phyloP scores from a whole-genome alignment of 768 basidiomycete species.

The Leccinum longicurvipes region DNA sequence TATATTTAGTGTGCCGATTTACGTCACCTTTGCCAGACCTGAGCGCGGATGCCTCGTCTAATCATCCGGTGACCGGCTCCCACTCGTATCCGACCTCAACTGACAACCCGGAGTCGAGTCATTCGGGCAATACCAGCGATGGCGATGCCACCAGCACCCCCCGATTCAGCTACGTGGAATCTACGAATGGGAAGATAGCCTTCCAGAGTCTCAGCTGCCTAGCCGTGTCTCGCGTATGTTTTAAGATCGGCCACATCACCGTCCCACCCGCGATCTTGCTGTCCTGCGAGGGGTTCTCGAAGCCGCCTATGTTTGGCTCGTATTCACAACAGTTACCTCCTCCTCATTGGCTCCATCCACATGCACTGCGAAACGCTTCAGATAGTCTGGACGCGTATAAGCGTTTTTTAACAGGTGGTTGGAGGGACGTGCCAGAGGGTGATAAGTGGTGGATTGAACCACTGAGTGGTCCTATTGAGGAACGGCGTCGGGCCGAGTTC shows the following conservation, averaged over 20 bases:
- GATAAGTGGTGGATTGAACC: conserved; percentile 67
- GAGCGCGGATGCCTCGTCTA: too few relatives aligned
- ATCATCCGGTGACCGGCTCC: too few relatives aligned
- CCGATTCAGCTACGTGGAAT: neutral
- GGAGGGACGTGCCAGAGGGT: conserved; percentile 52
- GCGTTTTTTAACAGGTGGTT: conserved; percentile 52
- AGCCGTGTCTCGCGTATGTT: conserved; percentile 57
- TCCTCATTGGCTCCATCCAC: conserved; percentile 12
- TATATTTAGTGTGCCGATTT: conserved; percentile 18
- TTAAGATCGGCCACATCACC: conserved; percentile 68
- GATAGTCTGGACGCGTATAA: conserved; percentile 33
- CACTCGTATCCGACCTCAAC: too few relatives aligned
- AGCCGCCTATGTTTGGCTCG: conserved; percentile 13
- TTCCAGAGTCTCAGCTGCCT: conserved; percentile 46
- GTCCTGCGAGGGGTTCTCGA: conserved; percentile 51
- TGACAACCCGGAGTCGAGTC: neutral
- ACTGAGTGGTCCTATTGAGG: conserved; percentile 42
- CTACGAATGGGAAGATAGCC: conserved; percentile 40
- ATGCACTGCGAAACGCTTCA: conserved; percentile 3
- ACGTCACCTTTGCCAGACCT: conserved; percentile 1
- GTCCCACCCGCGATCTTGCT: conserved; percentile 63
- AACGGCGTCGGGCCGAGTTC: conserved; percentile 20
- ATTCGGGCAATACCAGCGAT: neutral
- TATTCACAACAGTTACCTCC: conserved; percentile 10
- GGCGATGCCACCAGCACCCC: neutral